Evolutionary conservation across 768 basidiomycete genomes (phyloP), one percentile per base, ranked within the genome.

Genomic region (Fomitopsis serialis): DNA sequence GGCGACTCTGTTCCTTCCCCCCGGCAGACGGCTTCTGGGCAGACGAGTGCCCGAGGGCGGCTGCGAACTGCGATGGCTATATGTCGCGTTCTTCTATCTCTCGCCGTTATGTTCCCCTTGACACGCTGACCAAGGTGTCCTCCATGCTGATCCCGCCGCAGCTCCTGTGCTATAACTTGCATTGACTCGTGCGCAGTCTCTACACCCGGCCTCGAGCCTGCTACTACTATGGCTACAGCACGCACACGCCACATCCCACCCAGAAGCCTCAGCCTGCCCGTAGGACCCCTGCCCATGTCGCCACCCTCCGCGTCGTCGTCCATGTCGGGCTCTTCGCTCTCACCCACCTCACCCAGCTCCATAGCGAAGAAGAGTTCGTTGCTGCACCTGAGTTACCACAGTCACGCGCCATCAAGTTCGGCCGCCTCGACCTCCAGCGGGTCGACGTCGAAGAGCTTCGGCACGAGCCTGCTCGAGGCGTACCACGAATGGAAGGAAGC

Each of bases 401-500:
- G 37, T 40, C 37, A 40, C 29, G 11, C 5, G 29, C 29, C 11
- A 11, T 32, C 29, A 5, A 32, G 5, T 5, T 47, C 46, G 3
- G 29, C 8, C 17, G n/a, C 3, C 4, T 47, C 46, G 10, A 29
- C 34, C 35, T 27, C 35, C n/a, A 46, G 44, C 15, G 29, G 19
- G 5, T 53, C 40, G 17, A 6, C 22, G 34, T 37, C 44, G 7
- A 21, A 32, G 17, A 35, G 27, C 19, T 42, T 8, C 50, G 42
- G 29, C 51, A 22, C 11, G 10, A 21, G 40, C 15, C 43, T 52
- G 4, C 8, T 24, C 34, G 52, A 53, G 44, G 46, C 56, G 35
- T 59, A 57, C 48, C 52, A 50, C 24, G 46, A 49, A 36, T 61
- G 61, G 61, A 55, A 54, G 49, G 51, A 51, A 34, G 61, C 61